A percentile compares a stretch with the other conserved stretches of the same genome.
phyloP scores from a whole-genome alignment of 257 asterid genomes.

The Penstemon davidsonii region DNA sequence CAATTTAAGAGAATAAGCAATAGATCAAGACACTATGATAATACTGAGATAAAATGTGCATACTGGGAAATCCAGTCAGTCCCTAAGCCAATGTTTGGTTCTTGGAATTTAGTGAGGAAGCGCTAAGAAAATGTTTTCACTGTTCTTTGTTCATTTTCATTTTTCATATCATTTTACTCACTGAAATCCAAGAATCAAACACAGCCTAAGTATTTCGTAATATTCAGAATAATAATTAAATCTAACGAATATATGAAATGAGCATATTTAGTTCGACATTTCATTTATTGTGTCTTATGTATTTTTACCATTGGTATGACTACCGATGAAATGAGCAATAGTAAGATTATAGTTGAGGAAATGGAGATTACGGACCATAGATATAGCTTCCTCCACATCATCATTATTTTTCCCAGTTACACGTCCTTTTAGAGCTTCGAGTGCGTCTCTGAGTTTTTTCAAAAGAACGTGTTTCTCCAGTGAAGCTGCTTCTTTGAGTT shows the following conservation, averaged over 20 bases:
- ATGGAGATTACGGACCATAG: slow-evolving; percentile 58
- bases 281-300: background rate
- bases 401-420: slow-evolving; percentile 77
- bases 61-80: background rate
- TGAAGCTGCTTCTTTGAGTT: slow-evolving; percentile 88
- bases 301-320: background rate
- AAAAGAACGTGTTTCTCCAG: slow-evolving; percentile 91
- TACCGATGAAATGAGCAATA: background rate
- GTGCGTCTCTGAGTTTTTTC: slow-evolving; percentile 90
- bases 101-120: no score
- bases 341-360: slow-evolving; percentile 4
- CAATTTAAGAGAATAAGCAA: no score
- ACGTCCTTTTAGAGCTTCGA: slow-evolving; percentile 82
- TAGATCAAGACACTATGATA: no score
- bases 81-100: no score
- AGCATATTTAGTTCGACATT: background rate
- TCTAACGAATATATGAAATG: no score
- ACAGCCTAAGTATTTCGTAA: no score
- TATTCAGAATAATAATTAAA: no score
- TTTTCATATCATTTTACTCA: no score
- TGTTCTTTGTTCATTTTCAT: no score
- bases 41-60: background rate
- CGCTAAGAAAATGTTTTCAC: no score
- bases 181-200: no score
- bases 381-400: slow-evolving; percentile 87